Evolutionary conservation across 2,329 filamentous ascomycete species (phyloP), one percentile per base, ranked within the genome.

Genomic region (Fusarium sp.): DNA sequence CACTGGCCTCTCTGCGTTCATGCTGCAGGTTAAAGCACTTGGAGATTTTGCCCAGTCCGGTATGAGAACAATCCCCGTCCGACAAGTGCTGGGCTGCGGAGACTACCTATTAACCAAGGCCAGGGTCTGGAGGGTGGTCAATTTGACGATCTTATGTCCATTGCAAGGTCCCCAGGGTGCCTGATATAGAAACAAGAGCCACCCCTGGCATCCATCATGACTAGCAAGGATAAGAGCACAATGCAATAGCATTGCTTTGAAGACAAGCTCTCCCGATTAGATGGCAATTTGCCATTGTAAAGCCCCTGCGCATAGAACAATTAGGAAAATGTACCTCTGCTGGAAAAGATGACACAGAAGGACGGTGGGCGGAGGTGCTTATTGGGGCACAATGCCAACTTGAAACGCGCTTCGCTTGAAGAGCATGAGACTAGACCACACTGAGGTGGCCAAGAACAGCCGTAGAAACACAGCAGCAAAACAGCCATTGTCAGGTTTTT

Each of bases 131-230:
- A 85, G 83, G 82, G 84, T 83, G 85, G 86, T 88, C 88, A 88
- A 88, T 87, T 88, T 86, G 86, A 83, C 82, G 84, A 87, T 88
- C 85, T 88, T 88, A 88, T 88, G 86, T 85, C 65, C 46, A 69
- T 69, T 53, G 66, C 84, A 86, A 86, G 83, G 83, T 80, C 79
- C 80, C 69, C 60, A 72, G 79, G 81, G 81, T 85, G 81, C 85
- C 83, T 82, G 83, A 86, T 87, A 86, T 87, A 86, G 85, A 86
- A 86, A 84, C 83, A 82, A 81, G 60, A 69, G 67, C 64, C 74
- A 74, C 75, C 80, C 82, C 79, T 79, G 70, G 56, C 71, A 74
- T 74, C 67, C 64, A 67, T 72, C 67, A 75, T 70, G 58, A 69
- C 64, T 71, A 63, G 64, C 75, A 71, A 73, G 76, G 75, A 68